Evolutionary conservation across 371 early-diverging fungal genomes (phyloP), one percentile per base, ranked within the genome.

Genomic region (Nosema granulosis): DNA sequence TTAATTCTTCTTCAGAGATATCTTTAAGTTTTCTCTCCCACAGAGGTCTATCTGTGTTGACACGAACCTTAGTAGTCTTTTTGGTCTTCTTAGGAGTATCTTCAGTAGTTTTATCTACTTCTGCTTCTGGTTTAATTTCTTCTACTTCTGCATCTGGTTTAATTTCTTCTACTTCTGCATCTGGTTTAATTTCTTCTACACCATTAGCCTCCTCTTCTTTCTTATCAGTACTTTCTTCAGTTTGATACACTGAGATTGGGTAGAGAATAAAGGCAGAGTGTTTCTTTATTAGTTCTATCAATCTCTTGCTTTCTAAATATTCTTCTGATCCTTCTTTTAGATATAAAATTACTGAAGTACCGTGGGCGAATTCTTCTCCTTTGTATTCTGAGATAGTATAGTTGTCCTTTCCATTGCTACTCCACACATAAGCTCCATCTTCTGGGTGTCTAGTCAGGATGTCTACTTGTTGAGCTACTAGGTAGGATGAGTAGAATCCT

Each of bases 401-500:
- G 76, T 89, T 89, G 73, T 92, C 92, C 69, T 90, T 91, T 67
- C 94, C 95, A 78, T 90, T 88, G 69, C 92, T 92, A 86, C 90
- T 90, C 94, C 94, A 95, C 76, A 92, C 88, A 89, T 92, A 91
- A 85, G 92, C 91, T 86, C 89, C 89, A 86, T 93, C 93, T 83
- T 92, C 90, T 83, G 92, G 92, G 89, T 92, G 89, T 89, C 92
- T 94, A 80, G 93, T 91, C 86, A 93, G 90, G 75, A 95, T 93
- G 84, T 90, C 88, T 65, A 95, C 94, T 84, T 88, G 88, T 86
- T 93, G 92, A 74, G 95, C 94, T 78, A 94, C 92, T 65, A 95
- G 88, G 88, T 93, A 95, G 68, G 92, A 91, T 63, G 93, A 92
- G 90, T 94, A 95, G 91, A 95, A 94, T 85, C 95, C 95, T 75